Base-by-base conservation (phyloP, 352 stramenopile species). In the Pythium aquatile region DNA sequence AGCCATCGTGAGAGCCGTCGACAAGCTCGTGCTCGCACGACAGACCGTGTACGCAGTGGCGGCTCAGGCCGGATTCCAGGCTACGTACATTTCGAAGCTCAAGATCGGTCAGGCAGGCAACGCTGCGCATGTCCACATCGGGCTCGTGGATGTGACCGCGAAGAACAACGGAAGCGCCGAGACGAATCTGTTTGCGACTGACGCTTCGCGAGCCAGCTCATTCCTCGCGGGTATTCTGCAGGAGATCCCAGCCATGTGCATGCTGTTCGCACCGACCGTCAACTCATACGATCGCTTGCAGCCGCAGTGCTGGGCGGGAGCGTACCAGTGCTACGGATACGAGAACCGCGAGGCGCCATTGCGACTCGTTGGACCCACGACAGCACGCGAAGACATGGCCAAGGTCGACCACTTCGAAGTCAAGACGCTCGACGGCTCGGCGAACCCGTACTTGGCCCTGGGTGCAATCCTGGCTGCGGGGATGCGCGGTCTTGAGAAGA, bases 251-350 rank as follows among this genome's bases (percentile, higher is more conserved):
- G n/a, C 26, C 13, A 68, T 74, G 42, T 37, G 53, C n/a, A 63
- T 74, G 55, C 63, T 77, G 39, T 29, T 77, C 29, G 63, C 67
- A 13, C 64, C 69, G 44, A 65, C 69, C 0, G 47, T 65, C 32
- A 75, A 70, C 48, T 75, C 69, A 11, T 77, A 73, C 58, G 67
- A 72, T 5, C 60, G 71, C 1, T 53, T 77, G 11, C 68, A 72
- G 52, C 71, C 71, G 24, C 26, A 66, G 5, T 75, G 71, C 54
- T 77, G 71, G 71, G 71, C 71, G 0, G 67, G 71, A 0, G 67
- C 71, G 24, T 70, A 62, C 46, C 59, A 63, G n/a, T 77, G 71
- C 71, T 73, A 73, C 51, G 71, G 71, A 20, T 77, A 68, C 54
- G 71, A 77, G 54, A 77, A 77, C 64, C 55, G 61, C 2, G 70